Evolutionary conservation across 1,139 yeast species (phyloP).

Genomic region (Oligophagozyma castellii): DNA sequence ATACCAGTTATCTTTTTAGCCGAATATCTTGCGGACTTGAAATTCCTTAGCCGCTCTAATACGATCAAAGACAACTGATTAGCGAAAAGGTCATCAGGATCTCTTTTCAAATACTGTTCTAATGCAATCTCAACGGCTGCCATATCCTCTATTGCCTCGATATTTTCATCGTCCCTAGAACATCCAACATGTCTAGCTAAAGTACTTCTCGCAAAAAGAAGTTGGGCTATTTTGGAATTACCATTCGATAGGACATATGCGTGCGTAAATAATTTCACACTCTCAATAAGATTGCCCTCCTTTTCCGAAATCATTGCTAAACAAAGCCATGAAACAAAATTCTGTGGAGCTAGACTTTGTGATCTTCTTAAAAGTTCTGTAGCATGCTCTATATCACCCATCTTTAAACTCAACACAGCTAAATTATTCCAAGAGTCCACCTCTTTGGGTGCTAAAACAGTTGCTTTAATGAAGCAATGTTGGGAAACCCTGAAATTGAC

Average conservation of each 20-base stretch:
- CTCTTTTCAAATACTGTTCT: slow-evolving; percentile 51
- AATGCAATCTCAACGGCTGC: slow-evolving; percentile 62
- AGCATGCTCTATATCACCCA: slow-evolving; percentile 62
- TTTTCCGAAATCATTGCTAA: slow-evolving; percentile 58
- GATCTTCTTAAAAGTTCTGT: slow-evolving; percentile 59
- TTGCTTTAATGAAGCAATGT: slow-evolving; percentile 82
- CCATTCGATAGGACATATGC: slow-evolving; percentile 70
- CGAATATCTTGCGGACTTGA: slow-evolving; percentile 36
- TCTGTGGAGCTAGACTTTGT: slow-evolving; percentile 71
- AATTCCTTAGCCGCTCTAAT: slow-evolving; percentile 63
- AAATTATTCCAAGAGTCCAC: slow-evolving; percentile 67
- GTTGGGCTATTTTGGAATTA: slow-evolving; percentile 51
- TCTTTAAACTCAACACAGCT: slow-evolving; percentile 60
- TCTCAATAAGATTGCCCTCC: slow-evolving; percentile 37
- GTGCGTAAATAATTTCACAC: slow-evolving; percentile 56
- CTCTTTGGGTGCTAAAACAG: slow-evolving; percentile 54
- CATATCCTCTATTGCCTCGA: slow-evolving; percentile 49
- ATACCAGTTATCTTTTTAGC: slow-evolving; percentile 35
- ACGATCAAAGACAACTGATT: slow-evolving; percentile 42
- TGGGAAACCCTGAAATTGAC: slow-evolving; percentile 65
- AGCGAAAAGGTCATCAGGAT: slow-evolving; percentile 53
- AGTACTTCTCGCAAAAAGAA: slow-evolving; percentile 54
- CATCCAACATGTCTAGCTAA: slow-evolving; percentile 30
- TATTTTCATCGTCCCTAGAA: slow-evolving; percentile 35
- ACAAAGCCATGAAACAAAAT: slow-evolving; percentile 75